Evolutionary conservation across 495 filamentous ascomycete genomes (phyloP), one percentile per base, ranked within the genome.

Genomic region (Aspergillus hancockii): DNA sequence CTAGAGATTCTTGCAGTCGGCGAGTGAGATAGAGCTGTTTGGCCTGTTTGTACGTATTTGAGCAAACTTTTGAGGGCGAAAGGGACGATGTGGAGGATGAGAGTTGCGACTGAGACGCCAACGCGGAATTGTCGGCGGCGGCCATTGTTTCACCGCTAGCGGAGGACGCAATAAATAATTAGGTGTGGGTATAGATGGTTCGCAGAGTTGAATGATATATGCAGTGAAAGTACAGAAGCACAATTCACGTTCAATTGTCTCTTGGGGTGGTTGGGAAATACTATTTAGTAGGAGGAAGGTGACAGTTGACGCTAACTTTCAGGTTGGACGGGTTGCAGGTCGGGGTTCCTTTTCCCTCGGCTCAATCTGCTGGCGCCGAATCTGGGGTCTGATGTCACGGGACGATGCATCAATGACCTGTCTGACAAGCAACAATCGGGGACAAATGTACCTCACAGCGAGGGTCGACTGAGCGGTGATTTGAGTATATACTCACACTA

Each of bases 11-110:
- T 61, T 88, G 87, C 43, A 98, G 79, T 12, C 93, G 88, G 66
- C 93, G 91, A 67, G 95, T 98, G 41, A 98, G 77, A 73, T 93
- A 98, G 8, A 97, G 84, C 59, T 91, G 88, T 12, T 90, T 92
- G 46, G 93, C 90, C 75, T 93, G 90, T 60, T 92, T 88, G 76
- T 96, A 97, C 46, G 76, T 78, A 59, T 74, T 75, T 52, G 77
- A 80, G 68, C 75, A 80, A 5, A 90, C 81, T 70, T 92, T 93
- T 62, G 87, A 81, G 49, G 85, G 71, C 38, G 79, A 79, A 28
- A 82, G 67, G 46, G 80, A 77, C 52, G 77, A 79, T 34, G 81
- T 66, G 55, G 83, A 81, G 38, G 73, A 70, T 55, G 73, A 75
- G 62, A 85, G 73, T 58, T 75, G 72, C 46, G 81, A 79, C 41